These are phyloP conservation scores for Russula abietina DNA, from an alignment of 768 basidiomycete genomes.

Conservation along the genomic window DNA sequence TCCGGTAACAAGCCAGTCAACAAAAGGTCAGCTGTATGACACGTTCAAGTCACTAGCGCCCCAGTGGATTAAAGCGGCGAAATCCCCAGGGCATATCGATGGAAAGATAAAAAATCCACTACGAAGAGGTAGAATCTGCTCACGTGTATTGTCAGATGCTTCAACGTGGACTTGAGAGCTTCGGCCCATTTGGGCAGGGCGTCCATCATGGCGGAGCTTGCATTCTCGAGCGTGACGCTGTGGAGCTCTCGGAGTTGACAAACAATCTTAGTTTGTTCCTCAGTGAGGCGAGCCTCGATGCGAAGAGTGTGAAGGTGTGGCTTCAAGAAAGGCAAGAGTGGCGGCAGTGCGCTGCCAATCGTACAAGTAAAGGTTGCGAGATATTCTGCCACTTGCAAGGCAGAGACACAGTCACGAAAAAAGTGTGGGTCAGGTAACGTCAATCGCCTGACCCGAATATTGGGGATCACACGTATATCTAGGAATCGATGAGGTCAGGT, in stretches of 20 bases:
- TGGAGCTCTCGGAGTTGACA: conserved; percentile 37
- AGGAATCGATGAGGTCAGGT: conserved; percentile 5
- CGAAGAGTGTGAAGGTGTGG: conserved; percentile 42
- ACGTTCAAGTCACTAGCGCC: conserved; percentile 7
- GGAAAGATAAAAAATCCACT: conserved; percentile 8
- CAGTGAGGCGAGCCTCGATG: conserved; percentile 48
- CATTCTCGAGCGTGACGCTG: conserved; percentile 48
- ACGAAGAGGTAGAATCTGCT: conserved; percentile 29
- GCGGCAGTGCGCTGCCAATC: conserved; percentile 38
- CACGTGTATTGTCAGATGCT: conserved; percentile 55
- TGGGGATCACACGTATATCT: conserved; percentile 51
- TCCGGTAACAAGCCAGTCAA: conserved; percentile 11
- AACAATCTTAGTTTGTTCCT: conserved; percentile 44
- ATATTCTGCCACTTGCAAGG: conserved; percentile 46
- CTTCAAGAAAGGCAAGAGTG: conserved; percentile 44
- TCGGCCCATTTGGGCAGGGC: conserved; percentile 52
- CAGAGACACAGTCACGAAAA: conserved; percentile 44
- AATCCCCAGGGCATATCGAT: conserved; percentile 18
- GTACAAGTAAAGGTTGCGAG: conserved; percentile 54
- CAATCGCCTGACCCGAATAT: conserved; percentile 28
- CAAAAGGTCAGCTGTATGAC: conserved; percentile 15
- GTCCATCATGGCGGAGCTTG: conserved; percentile 59
- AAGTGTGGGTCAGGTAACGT: conserved; percentile 39
- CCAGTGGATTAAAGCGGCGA: conserved; percentile 5
- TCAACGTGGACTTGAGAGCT: conserved; percentile 40